Evolutionary conservation across 1,139 yeast species (phyloP).

Genomic region (Taphrina deformans): DNA sequence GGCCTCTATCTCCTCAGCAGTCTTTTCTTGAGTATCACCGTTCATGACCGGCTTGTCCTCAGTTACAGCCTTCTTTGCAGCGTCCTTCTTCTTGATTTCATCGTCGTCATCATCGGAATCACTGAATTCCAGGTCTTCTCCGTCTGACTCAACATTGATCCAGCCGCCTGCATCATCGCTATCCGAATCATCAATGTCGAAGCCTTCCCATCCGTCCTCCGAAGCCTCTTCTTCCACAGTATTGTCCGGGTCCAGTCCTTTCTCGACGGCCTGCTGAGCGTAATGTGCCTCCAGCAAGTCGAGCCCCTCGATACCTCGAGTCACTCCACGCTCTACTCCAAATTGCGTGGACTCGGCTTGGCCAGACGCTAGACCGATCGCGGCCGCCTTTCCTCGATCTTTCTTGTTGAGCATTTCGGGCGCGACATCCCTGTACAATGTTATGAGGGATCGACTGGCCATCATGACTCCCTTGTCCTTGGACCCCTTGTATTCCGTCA

Average conservation of each 20-base stretch:
- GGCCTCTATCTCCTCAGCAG: constrained; percentile 29
- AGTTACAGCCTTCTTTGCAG: constrained; percentile 38
- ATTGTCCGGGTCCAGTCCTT: constrained; percentile 49
- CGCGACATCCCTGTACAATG: constrained; percentile 87
- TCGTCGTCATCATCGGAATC: constrained; percentile 44
- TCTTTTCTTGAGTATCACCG: constrained; percentile 35
- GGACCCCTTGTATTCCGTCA: constrained; percentile 86
- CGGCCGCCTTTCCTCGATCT: constrained; percentile 89
- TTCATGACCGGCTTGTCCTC: constrained; percentile 41
- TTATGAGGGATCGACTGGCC: constrained; percentile 89
- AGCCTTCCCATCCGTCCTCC: constrained; percentile 59
- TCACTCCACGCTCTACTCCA: constrained; percentile 66
- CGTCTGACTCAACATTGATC: constrained; percentile 58
- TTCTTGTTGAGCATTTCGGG: constrained; percentile 90
- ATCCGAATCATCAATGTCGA: constrained; percentile 47
- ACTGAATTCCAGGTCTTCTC: constrained; percentile 52
- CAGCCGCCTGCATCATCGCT: constrained; percentile 56
- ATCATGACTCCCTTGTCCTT: constrained; percentile 89
- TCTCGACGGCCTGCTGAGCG: constrained; percentile 54
- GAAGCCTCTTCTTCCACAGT: constrained; percentile 55
- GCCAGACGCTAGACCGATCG: constrained; percentile 62
- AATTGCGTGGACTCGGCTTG: constrained; percentile 46
- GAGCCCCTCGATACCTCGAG: constrained; percentile 79
- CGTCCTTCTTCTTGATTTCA: constrained; percentile 44
- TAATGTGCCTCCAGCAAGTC: constrained; percentile 89